phyloP scores from a whole-genome alignment of 495 filamentous ascomycete species.

The Penicillium desertorum region DNA sequence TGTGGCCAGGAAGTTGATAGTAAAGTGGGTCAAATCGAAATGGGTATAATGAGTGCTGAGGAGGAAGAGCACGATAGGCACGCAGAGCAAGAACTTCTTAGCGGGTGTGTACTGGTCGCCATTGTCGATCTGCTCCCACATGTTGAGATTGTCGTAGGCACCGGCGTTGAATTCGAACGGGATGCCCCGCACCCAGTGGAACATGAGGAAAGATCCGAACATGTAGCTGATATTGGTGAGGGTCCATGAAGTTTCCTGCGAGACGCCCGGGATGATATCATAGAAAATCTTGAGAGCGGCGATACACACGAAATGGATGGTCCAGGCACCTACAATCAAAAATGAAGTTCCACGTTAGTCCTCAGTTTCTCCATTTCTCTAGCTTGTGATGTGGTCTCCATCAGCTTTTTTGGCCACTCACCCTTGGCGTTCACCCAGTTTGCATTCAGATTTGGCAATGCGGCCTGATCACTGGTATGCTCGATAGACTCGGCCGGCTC shows the following conservation, averaged over 20 bases:
- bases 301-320: conserved; percentile 92
- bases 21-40: conserved; percentile 94
- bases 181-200: conserved; percentile 96
- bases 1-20: conserved; percentile 91
- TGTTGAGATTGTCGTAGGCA: conserved; percentile 98
- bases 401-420: conserved; percentile 45
- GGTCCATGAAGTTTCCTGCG: conserved; percentile 97
- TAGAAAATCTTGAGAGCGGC: conserved; percentile 87
- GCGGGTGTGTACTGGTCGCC: conserved; percentile 97
- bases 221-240: conserved; percentile 99
- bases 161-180: conserved; percentile 99
- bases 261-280: conserved; percentile 90
- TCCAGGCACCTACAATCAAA: conserved; percentile 76
- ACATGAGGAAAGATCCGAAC: conserved; percentile 98
- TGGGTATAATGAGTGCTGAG: conserved; percentile 98
- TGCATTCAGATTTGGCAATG: conserved; percentile 91
- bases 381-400: conserved; percentile 19
- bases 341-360: neutral
- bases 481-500: conserved; percentile 92
- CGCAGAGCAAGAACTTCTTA: conserved; percentile 95
- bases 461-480: conserved; percentile 92
- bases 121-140: conserved; percentile 99
- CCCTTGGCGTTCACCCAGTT: conserved; percentile 99
- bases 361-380: conserved; percentile 9
- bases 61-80: conserved; percentile 91